Evolutionary conservation across 805 yeast genomes (phyloP).

Genomic region (Blastobotrys peoriensis): DNA sequence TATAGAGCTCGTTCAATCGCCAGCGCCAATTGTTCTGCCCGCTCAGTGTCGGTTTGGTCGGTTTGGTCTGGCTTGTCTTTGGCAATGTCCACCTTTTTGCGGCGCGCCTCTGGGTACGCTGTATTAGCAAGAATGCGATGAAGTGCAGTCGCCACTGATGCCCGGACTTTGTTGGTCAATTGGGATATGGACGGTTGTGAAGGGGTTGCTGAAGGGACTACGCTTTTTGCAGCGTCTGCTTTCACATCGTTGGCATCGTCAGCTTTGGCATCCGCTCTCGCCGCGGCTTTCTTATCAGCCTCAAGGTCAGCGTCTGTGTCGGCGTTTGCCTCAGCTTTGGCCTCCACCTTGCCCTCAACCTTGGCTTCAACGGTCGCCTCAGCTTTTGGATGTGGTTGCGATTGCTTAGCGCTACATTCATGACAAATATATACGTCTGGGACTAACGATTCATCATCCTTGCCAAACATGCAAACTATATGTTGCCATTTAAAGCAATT

Average conservation of each 20-base stretch:
- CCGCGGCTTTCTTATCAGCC: neutral
- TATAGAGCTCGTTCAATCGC: slow-evolving; percentile 48
- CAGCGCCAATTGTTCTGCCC: slow-evolving; percentile 36
- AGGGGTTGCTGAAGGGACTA: neutral
- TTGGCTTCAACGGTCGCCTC: no score
- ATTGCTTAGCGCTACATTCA: slow-evolving; percentile 35
- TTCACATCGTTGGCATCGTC: neutral
- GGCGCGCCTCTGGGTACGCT: slow-evolving; percentile 30
- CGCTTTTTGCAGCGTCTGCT: neutral
- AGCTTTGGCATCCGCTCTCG: neutral
- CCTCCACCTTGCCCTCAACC: neutral
- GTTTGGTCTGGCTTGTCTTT: slow-evolving; percentile 18
- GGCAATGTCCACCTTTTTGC: slow-evolving; percentile 4
- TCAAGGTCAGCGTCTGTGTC: neutral
- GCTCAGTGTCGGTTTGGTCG: slow-evolving; percentile 1
- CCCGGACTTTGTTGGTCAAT: slow-evolving; percentile 30
- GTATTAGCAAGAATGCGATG: slow-evolving; percentile 37
- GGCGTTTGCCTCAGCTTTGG: slow-evolving; percentile 2
- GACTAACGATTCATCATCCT: slow-evolving; percentile 34
- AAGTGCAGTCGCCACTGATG: slow-evolving; percentile 49
- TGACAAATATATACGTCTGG: slow-evolving; percentile 53
- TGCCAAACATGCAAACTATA: slow-evolving; percentile 51
- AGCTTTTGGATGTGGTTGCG: slow-evolving; percentile 22
- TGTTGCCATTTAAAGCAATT: slow-evolving; percentile 67
- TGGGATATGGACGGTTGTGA: slow-evolving; percentile 6